These are phyloP conservation scores for Monilinia laxa DNA, from an alignment of 2,329 filamentous ascomycete species.

Conservation along the genomic window DNA sequence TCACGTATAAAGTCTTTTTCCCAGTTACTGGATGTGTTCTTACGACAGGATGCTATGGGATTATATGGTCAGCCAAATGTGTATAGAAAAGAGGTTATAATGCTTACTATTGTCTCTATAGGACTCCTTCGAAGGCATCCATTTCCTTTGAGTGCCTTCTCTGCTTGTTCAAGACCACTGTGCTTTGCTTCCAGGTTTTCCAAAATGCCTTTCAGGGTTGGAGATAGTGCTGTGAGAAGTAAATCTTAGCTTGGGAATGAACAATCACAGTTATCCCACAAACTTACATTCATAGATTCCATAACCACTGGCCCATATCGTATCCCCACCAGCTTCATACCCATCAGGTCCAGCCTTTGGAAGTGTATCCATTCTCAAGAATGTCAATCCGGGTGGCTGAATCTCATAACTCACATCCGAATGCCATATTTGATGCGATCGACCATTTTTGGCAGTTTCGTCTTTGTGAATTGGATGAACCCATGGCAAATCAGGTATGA, in stretches of 20 bases:
- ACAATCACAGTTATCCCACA: slow-evolving; percentile 46
- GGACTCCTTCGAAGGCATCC: slow-evolving; percentile 34
- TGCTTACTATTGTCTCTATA: slow-evolving; percentile 31
- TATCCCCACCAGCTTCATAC: slow-evolving; percentile 50
- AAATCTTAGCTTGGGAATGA: slow-evolving; percentile 45
- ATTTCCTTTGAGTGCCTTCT: slow-evolving; percentile 10
- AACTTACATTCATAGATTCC: slow-evolving; percentile 48
- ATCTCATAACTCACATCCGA: slow-evolving; percentile 50
- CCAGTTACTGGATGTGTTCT: slow-evolving; percentile 39
- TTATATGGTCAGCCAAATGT: slow-evolving; percentile 8
- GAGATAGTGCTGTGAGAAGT: slow-evolving; percentile 30
- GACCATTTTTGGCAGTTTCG: slow-evolving; percentile 20
- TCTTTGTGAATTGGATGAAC: slow-evolving; percentile 24
- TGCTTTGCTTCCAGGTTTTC: slow-evolving; percentile 19
- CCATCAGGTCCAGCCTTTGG: slow-evolving; percentile 59
- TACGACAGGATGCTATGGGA: slow-evolving; percentile 35
- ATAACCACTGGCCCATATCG: slow-evolving; percentile 57
- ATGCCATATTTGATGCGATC: slow-evolving; percentile 27
- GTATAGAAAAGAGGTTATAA: not conserved
- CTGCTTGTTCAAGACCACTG: slow-evolving; percentile 13
- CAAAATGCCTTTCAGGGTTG: slow-evolving; percentile 15
- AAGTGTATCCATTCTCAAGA: slow-evolving; percentile 51
- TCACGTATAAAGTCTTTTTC: slow-evolving; percentile 35
- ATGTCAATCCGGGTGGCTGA: slow-evolving; percentile 50
- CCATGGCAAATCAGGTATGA: slow-evolving; percentile 23